Evolutionary conservation across 768 basidiomycete genomes (phyloP).

Genomic region (Porphyrellus cyaneotinctus): DNA sequence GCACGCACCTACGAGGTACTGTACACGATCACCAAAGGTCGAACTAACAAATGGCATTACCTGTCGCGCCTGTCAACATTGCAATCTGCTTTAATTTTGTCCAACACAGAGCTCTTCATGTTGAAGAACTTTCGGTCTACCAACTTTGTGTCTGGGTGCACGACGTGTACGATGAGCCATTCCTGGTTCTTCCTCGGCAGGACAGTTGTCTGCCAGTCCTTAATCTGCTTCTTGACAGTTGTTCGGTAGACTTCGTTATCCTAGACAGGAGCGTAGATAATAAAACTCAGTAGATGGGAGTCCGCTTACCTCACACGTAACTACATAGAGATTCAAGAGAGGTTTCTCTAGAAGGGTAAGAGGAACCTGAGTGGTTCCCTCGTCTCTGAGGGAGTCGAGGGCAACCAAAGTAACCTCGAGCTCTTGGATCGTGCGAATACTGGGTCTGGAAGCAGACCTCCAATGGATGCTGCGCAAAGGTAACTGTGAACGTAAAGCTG

Average conservation of each 20-base stretch:
- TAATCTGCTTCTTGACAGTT: slow-evolving; percentile 78
- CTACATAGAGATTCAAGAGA: slow-evolving; percentile 79
- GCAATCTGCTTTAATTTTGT: slow-evolving; percentile 90
- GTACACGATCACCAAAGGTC: slow-evolving; percentile 10
- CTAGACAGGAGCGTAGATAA: slow-evolving; percentile 30
- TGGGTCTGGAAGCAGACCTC: slow-evolving; percentile 70
- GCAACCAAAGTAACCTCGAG: slow-evolving; percentile 72
- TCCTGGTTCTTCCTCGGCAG: slow-evolving; percentile 77
- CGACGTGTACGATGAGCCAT: slow-evolving; percentile 88
- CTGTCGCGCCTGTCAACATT: slow-evolving; percentile 85
- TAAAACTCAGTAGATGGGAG: background rate
- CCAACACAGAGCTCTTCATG: slow-evolving; percentile 79
- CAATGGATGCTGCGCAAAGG: slow-evolving; percentile 92
- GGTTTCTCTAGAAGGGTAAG: slow-evolving; percentile 81
- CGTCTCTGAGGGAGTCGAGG: slow-evolving; percentile 65
- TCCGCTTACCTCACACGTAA: slow-evolving; percentile 79
- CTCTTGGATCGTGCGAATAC: slow-evolving; percentile 83
- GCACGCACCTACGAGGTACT: slow-evolving; percentile 59
- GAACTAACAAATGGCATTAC: slow-evolving; percentile 27
- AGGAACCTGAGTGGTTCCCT: slow-evolving; percentile 71
- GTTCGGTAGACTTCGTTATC: slow-evolving; percentile 73
- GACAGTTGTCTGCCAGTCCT: slow-evolving; percentile 81
- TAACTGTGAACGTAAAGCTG: slow-evolving; percentile 62
- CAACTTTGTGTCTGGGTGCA: slow-evolving; percentile 63
- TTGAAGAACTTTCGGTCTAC: slow-evolving; percentile 70